Evolutionary conservation across 2,329 filamentous ascomycete genomes (phyloP).

Genomic region (Aspergillus fischeri): DNA sequence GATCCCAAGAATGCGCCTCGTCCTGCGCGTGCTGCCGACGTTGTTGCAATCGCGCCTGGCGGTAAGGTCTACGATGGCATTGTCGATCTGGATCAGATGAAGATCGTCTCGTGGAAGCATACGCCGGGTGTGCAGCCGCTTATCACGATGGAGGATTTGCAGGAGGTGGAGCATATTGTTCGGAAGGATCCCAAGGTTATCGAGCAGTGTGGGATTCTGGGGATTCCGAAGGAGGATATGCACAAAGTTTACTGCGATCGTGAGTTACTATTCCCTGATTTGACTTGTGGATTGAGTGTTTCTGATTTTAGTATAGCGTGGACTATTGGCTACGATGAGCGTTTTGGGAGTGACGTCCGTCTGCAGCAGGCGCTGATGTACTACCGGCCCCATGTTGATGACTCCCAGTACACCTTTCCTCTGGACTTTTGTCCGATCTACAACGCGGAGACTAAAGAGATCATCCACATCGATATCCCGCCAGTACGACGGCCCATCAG

Average conservation of each 20-base stretch:
- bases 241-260: conserved; percentile 93
- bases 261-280: conserved; percentile 34
- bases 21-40: conserved; percentile 71
- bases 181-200: conserved; percentile 81
- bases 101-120: conserved; percentile 69
- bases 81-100: conserved; percentile 65
- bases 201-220: conserved; percentile 80
- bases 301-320: conserved; percentile 53
- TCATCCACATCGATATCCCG: conserved; percentile 81
- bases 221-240: conserved; percentile 80
- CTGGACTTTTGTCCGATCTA: conserved; percentile 93
- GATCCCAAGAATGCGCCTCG: conserved; percentile 57
- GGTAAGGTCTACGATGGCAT: conserved; percentile 80
- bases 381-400: conserved; percentile 79
- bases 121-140: conserved; percentile 77
- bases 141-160: conserved; percentile 87
- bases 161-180: conserved; percentile 70
- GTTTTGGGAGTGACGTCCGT: conserved; percentile 72
- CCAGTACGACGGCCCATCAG: conserved; percentile 70
- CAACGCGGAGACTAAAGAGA: conserved; percentile 71
- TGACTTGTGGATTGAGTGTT: neutral
- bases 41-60: conserved; percentile 74
- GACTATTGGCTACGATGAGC: conserved; percentile 93
- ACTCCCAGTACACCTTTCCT: conserved; percentile 86
- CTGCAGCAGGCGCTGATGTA: conserved; percentile 95